Evolutionary conservation across 2,329 filamentous ascomycete genomes (phyloP).

Genomic region (Exserohilum rostratum): DNA sequence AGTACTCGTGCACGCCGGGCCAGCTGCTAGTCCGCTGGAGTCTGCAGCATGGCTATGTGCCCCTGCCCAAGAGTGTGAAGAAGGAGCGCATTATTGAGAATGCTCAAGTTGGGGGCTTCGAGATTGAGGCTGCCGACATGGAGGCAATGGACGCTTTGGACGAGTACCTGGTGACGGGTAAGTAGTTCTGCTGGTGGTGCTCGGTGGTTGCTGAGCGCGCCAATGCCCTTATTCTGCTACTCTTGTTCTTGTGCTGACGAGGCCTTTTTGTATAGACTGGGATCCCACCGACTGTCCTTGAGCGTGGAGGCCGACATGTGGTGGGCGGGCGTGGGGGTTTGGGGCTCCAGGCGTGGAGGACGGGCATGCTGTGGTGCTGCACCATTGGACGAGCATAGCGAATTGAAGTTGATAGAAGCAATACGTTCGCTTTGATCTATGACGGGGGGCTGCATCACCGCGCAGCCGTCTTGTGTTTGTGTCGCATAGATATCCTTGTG

Average conservation of each 20-base stretch:
- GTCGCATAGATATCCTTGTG: too few species aligned
- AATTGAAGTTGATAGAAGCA: neutral
- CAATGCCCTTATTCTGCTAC: neutral
- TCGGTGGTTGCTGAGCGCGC: neutral
- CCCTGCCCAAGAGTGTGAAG: constrained; percentile 74
- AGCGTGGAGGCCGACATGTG: constrained; percentile 22
- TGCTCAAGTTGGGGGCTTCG: constrained; percentile 64
- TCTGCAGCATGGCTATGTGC: constrained; percentile 74
- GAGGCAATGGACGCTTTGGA: constrained; percentile 67
- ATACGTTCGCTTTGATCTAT: neutral
- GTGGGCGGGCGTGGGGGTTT: constrained; percentile 28
- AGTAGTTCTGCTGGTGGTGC: constrained; percentile 10
- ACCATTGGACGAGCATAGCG: neutral
- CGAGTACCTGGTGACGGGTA: constrained; percentile 70
- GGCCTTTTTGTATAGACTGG: constrained; percentile 45
- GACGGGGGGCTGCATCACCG: neutral
- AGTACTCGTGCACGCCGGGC: constrained; percentile 72
- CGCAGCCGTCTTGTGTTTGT: neutral
- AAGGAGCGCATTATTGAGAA: constrained; percentile 70
- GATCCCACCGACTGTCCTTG: constrained; percentile 54
- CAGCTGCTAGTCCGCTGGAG: constrained; percentile 81
- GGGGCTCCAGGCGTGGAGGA: constrained; percentile 15
- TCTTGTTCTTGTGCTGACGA: constrained; percentile 27
- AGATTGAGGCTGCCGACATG: constrained; percentile 69
- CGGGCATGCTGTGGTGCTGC: neutral